Conservation (phyloP, 768 basidiomycete species). For the Kwoniella newhampshirensis region DNA sequence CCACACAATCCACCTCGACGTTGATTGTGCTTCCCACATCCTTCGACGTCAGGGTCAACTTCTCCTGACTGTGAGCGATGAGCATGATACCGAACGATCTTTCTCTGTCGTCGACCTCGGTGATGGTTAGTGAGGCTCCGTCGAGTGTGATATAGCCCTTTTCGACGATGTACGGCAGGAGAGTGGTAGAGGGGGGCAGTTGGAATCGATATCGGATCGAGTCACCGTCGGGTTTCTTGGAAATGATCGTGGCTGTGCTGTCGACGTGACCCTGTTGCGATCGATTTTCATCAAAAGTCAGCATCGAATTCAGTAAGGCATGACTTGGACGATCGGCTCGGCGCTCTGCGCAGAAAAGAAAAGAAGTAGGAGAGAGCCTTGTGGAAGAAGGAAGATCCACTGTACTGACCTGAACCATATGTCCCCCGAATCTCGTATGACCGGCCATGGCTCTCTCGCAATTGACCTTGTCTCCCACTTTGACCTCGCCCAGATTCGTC, state of each 20-base stretch:
- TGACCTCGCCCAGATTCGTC: slow-evolving; percentile 82
- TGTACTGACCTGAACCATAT: slow-evolving; percentile 83
- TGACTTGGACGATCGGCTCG: no score
- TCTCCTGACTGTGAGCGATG: slow-evolving; percentile 87
- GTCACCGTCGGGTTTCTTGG: slow-evolving; percentile 72
- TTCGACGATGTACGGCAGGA: slow-evolving; percentile 78
- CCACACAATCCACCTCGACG: slow-evolving; percentile 65
- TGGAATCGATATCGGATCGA: slow-evolving; percentile 82
- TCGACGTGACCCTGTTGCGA: slow-evolving; percentile 96
- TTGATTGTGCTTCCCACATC: slow-evolving; percentile 78
- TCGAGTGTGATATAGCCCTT: slow-evolving; percentile 96
- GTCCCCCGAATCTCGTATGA: slow-evolving; percentile 89
- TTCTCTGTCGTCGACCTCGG: slow-evolving; percentile 59
- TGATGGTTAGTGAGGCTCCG: slow-evolving; percentile 89
- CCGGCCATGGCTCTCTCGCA: slow-evolving; percentile 92
- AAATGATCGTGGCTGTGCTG: slow-evolving; percentile 72
- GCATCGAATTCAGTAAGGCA: no score
- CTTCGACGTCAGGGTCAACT: slow-evolving; percentile 77
- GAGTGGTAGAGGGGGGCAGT: slow-evolving; percentile 61
- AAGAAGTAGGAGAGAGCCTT: no score
- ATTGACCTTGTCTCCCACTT: slow-evolving; percentile 78
- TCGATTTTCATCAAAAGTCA: no score
- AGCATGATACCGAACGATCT: slow-evolving; percentile 85
- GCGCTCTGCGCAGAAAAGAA: no score
- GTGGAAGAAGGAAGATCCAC: slow-evolving; percentile 2